phyloP scores from a whole-genome alignment of 805 yeast genomes.

The Pichia insulana region DNA sequence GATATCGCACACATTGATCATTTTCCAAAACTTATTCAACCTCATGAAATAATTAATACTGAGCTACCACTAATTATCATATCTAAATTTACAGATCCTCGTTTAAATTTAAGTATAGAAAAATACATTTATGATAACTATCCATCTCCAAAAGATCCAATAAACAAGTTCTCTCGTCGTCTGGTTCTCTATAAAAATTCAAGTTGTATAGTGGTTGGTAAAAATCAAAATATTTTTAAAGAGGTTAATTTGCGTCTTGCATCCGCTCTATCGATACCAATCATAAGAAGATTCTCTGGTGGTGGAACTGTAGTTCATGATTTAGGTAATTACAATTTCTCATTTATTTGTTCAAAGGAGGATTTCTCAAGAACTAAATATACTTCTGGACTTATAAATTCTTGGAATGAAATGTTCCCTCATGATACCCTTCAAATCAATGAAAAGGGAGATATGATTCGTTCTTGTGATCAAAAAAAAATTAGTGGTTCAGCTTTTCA shows the following conservation, averaged over 20 bases:
- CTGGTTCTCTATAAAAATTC: slow-evolving; percentile 66
- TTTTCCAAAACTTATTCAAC: slow-evolving; percentile 9
- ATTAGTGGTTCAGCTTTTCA: slow-evolving; percentile 93
- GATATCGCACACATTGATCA: slow-evolving; percentile 6
- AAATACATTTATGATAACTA: slow-evolving; percentile 61
- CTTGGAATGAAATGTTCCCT: slow-evolving; percentile 16
- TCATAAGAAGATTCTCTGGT: slow-evolving; percentile 76
- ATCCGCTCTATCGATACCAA: slow-evolving; percentile 43
- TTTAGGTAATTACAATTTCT: slow-evolving; percentile 77
- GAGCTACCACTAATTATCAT: slow-evolving; percentile 45
- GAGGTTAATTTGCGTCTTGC: slow-evolving; percentile 63
- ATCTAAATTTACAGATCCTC: slow-evolving; percentile 58
- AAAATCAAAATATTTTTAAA: slow-evolving; percentile 92
- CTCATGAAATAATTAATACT: slow-evolving; percentile 12
- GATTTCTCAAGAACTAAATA: slow-evolving; percentile 55
- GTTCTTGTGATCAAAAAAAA: slow-evolving; percentile 38
- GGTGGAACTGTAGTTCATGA: slow-evolving; percentile 98
- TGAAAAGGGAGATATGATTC: slow-evolving; percentile 72
- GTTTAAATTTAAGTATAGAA: slow-evolving; percentile 72
- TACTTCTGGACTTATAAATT: slow-evolving; percentile 24
- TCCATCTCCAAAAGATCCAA: slow-evolving; percentile 34
- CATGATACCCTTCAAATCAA: slow-evolving; percentile 39
- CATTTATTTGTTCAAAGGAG: slow-evolving; percentile 56
- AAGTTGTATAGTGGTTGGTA: slow-evolving; percentile 89
- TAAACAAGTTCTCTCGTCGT: slow-evolving; percentile 34